These are phyloP conservation scores for Mimosa pudica DNA, from an alignment of 306 rosid species.

Conservation along the genomic window DNA sequence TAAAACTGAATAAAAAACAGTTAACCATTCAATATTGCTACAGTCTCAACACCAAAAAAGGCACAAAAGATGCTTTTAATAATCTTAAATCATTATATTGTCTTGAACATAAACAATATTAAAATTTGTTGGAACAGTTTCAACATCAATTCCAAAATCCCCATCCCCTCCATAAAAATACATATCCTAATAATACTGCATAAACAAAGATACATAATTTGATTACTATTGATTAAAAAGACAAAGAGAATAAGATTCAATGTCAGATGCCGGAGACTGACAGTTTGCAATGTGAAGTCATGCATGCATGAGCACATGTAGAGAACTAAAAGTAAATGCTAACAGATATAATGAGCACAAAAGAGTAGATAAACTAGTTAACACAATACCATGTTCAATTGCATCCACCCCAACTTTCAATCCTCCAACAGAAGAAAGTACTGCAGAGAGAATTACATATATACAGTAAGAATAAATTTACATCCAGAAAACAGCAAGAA, in stretches of 20 bases:
- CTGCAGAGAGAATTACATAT: constrained; percentile 55
- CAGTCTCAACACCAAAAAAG: not conserved
- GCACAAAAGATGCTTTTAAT: not conserved
- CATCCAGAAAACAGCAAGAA: constrained; percentile 18
- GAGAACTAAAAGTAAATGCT: constrained; percentile 27
- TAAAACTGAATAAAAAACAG: no score
- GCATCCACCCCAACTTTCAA: constrained; percentile 76
- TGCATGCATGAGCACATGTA: not conserved
- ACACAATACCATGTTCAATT: constrained; percentile 69
- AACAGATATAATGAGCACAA: constrained; percentile 12
- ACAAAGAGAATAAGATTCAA: not conserved
- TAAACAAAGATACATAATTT: not conserved
- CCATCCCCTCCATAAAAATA: not conserved
- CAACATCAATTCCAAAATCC: not conserved
- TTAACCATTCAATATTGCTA: not conserved
- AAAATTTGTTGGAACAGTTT: not conserved
- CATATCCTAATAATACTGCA: not conserved
- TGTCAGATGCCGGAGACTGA: not conserved
- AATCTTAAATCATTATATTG: not conserved
- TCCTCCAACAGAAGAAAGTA: constrained; percentile 89
- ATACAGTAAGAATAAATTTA: constrained; percentile 33
- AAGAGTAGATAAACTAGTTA: constrained; percentile 24
- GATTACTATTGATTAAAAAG: not conserved
- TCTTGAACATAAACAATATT: not conserved
- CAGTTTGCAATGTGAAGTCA: not conserved